Evolutionary conservation across 1,139 yeast genomes (phyloP).

Genomic region (Geotrichum citri-aurantii): DNA sequence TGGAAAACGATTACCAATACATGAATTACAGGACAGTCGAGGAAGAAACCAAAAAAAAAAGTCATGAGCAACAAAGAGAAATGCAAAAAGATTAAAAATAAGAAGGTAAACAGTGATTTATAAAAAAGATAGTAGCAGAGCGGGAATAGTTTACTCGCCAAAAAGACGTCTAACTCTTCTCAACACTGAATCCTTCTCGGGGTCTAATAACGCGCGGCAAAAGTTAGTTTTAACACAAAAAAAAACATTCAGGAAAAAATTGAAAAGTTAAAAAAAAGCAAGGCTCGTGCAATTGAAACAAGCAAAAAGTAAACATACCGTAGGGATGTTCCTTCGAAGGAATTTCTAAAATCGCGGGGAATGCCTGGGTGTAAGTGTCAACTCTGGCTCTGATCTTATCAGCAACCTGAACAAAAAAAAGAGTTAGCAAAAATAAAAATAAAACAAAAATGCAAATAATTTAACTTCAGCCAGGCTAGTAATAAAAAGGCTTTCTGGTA

Average conservation of each 20-base stretch:
- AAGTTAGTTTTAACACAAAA: neutral
- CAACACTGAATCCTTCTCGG: constrained; percentile 93
- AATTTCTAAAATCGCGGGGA: constrained; percentile 93
- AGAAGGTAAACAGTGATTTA: neutral
- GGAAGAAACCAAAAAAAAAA: too few species aligned
- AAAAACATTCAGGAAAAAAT: too few species aligned
- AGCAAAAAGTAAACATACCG: constrained; percentile 30
- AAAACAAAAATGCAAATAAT: neutral
- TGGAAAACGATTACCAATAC: too few species aligned
- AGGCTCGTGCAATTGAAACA: neutral
- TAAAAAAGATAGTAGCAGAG: neutral
- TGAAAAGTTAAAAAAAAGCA: neutral
- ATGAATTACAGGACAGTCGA: too few species aligned
- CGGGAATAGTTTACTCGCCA: constrained; percentile 56
- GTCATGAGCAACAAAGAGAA: neutral
- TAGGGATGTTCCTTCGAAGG: constrained; percentile 99
- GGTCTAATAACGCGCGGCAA: constrained; percentile 44
- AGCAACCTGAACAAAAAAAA: constrained; percentile 45
- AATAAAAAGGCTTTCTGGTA: neutral
- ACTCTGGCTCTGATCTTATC: constrained; percentile 79
- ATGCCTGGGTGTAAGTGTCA: constrained; percentile 81
- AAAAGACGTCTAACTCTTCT: constrained; percentile 90
- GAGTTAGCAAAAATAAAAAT: neutral
- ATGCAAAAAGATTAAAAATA: neutral
- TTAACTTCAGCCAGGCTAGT: neutral